Evolutionary conservation across 345 rosid genomes (phyloP).

Genomic region (Lepidium africanum): DNA sequence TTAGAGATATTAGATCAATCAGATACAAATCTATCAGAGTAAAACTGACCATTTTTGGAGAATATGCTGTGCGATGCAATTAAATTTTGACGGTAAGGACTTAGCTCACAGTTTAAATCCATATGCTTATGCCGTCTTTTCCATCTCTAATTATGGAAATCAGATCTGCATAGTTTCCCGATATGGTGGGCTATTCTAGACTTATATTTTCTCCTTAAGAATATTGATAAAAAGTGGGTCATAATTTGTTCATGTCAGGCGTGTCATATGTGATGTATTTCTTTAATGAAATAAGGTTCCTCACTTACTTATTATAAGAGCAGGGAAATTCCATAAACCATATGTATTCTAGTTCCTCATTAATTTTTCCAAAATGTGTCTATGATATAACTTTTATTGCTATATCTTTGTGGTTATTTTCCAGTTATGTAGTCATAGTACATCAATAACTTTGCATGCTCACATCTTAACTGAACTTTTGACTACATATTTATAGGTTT

Average conservation of each 20-base stretch:
- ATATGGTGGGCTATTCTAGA: neutral
- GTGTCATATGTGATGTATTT: neutral
- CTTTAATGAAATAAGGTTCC: neutral
- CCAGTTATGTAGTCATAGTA: neutral
- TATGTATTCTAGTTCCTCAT: neutral
- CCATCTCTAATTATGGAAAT: neutral
- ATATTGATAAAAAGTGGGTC: neutral
- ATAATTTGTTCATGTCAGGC: neutral
- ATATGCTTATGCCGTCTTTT: neutral
- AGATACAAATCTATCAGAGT: neutral
- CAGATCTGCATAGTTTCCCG: neutral
- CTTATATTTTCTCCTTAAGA: neutral
- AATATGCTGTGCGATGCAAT: neutral
- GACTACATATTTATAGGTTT: constrained; percentile 52
- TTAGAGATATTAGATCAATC: neutral
- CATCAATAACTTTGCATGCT: neutral
- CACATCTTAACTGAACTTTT: constrained; percentile 23
- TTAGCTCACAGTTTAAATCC: neutral
- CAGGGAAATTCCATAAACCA: neutral
- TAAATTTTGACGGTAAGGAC: neutral
- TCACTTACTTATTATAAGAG: neutral
- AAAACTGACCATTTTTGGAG: neutral
- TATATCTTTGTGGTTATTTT: neutral
- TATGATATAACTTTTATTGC: neutral
- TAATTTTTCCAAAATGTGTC: neutral